A percentile compares a stretch with the other conserved stretches of the same genome.
Evolutionary conservation across 805 yeast species (phyloP).

Genomic region (Metschnikowia borealis): DNA sequence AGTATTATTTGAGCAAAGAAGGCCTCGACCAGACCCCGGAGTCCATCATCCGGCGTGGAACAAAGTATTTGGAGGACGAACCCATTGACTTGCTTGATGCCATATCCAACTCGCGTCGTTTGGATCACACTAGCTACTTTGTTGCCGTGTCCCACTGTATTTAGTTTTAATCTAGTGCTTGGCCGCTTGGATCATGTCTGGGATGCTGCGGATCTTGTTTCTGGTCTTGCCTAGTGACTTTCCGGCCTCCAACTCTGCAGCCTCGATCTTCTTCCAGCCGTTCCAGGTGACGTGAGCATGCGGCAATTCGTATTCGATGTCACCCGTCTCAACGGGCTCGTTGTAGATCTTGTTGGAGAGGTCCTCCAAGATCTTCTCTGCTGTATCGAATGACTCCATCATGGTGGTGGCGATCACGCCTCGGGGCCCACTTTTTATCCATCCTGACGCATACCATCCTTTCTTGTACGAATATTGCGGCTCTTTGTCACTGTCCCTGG

Average conservation of each 20-base stretch:
- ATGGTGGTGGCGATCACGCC: conserved; percentile 93
- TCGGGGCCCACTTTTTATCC: conserved; percentile 82
- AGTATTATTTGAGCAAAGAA: conserved; percentile 30
- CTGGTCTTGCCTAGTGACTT: conserved; percentile 46
- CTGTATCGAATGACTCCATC: conserved; percentile 76
- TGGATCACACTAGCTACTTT: conserved; percentile 17
- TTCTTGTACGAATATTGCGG: conserved; percentile 23
- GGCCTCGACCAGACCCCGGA: conserved; percentile 15
- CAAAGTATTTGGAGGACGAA: conserved; percentile 14
- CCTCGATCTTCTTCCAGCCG: conserved; percentile 61
- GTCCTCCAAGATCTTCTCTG: conserved; percentile 60
- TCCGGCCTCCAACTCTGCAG: conserved; percentile 51
- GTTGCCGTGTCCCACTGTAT: conserved; percentile 13
- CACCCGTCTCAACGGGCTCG: conserved; percentile 15
- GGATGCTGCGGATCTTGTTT: conserved; percentile 48
- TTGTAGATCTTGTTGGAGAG: conserved; percentile 29
- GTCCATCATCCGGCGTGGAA: conserved; percentile 14
- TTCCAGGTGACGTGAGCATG: conserved; percentile 49
- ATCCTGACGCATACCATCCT: conserved; percentile 79
- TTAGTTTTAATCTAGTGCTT: conserved; percentile 6
- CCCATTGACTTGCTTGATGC: conserved; percentile 7
- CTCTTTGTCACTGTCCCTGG: conserved; percentile 14
- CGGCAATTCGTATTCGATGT: conserved; percentile 10
- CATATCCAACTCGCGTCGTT: conserved; percentile 14
- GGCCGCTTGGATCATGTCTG: conserved; percentile 45